Evolutionary conservation across 164 flowering plant genomes (phyloP).

Genomic region (Macadamia integrifolia): DNA sequence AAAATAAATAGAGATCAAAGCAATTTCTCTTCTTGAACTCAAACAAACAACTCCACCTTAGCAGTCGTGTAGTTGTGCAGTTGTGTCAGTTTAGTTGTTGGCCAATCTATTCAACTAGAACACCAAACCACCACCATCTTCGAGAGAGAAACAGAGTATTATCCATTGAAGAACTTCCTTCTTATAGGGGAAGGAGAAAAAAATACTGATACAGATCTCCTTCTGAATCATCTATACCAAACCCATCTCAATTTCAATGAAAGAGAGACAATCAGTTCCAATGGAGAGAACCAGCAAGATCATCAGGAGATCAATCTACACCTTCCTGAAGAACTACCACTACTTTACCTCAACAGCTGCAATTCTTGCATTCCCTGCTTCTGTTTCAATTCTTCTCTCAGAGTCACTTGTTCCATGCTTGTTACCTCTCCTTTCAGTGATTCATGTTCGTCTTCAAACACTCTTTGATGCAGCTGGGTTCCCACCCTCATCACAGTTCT

Average conservation of each 20-base stretch:
- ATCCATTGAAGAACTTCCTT: too few species aligned
- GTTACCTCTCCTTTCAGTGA: slow-evolving; percentile 22
- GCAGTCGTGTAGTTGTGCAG: slow-evolving; percentile 8
- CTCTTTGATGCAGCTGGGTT: slow-evolving; percentile 70
- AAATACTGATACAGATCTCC: too few species aligned
- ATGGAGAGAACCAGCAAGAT: slow-evolving; percentile 50
- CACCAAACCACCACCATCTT: slow-evolving; percentile 19
- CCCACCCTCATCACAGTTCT: slow-evolving; percentile 47
- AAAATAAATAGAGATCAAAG: too few species aligned
- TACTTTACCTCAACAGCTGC: slow-evolving; percentile 44
- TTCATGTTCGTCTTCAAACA: slow-evolving; percentile 33
- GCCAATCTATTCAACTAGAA: slow-evolving; percentile 38
- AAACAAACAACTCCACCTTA: slow-evolving; percentile 25
- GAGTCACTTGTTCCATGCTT: slow-evolving; percentile 33
- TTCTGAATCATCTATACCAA: slow-evolving; percentile 4
- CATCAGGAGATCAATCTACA: slow-evolving; percentile 61
- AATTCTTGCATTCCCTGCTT: slow-evolving; percentile 52
- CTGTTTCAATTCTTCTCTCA: slow-evolving; percentile 56
- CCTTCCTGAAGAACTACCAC: slow-evolving; percentile 56
- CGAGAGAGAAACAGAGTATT: background rate
- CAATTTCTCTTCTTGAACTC: background rate
- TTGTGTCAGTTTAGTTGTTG: slow-evolving; percentile 41
- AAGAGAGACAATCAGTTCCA: slow-evolving; percentile 18
- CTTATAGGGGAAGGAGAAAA: too few species aligned
- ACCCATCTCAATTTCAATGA: slow-evolving; percentile 9